Base-by-base conservation (phyloP, 2,329 filamentous ascomycete species). In the Simplicillium sp. region DNA sequence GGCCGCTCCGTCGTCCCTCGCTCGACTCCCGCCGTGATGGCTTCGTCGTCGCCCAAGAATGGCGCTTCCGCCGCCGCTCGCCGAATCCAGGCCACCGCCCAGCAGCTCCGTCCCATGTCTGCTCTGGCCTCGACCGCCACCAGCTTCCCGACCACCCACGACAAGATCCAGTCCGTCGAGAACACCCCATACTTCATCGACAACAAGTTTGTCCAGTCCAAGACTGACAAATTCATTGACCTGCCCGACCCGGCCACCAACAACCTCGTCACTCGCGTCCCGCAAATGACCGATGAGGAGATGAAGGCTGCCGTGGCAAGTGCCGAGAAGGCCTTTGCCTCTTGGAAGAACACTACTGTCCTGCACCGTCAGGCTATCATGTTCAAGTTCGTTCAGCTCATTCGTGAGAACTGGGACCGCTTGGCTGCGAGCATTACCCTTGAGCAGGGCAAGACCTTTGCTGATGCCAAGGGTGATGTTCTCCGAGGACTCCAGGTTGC, bases 401-500 rank as follows among this genome's bases (percentile, higher is more conserved):
- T 92, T 58, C 72, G 84, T 39, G 82, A 89, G 65, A 83, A 92
- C 66, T 89, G 84, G 84, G 86, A 92, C 60, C 74, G 86, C 14
- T 66, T 92, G 50, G 86, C 86, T 13, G 85, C 86, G 11, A 87
- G 82, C 66, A 92, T 92, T 60, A 89, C 84, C 7, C 71, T 90
- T 42, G 86, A 92, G 68, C 86, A 92, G 69, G 86, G 86, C 60
- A 92, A 92, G 75, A 92, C 86, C 1, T 82, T 90, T 60, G 82
- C 82, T 40, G 86, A 92, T 60, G 85, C 86, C 29, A 82, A 73
- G 61, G 86, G 86, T 35, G 86, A 92, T 59, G 86, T 92, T 16
- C 73, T 90, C 38, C 75, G 86, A 51, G 86, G 86, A 36, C 70
- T 92, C 44, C 86, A 92, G 69, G 86, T 92, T 18, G 87, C 87